Conservation (phyloP, 495 filamentous ascomycete genomes). For the Melanomma pulvis-pyrius region DNA sequence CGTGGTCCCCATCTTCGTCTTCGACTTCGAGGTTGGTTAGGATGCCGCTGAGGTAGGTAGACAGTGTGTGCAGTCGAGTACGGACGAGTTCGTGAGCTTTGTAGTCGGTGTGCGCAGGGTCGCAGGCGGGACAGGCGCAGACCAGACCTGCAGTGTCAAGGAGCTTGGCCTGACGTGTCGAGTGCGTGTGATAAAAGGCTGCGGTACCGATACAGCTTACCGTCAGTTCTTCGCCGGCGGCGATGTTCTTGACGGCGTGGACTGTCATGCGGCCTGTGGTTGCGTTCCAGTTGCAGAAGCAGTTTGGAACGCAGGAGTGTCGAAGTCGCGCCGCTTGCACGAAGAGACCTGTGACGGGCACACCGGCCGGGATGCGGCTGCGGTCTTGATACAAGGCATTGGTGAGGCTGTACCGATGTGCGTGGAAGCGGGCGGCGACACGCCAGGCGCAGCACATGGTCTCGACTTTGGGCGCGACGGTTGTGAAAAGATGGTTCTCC, state of each 20-base stretch:
- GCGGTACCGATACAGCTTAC: not conserved
- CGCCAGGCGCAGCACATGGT: not conserved
- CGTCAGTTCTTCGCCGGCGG: not conserved
- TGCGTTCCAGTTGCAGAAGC: not conserved
- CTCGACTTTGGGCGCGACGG: not conserved
- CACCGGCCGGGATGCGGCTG: not conserved
- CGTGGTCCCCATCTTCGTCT: not conserved
- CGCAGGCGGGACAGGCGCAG: not conserved
- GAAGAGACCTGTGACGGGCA: conserved; percentile 3
- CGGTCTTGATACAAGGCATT: not conserved
- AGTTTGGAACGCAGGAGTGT: not conserved
- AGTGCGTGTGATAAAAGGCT: not conserved
- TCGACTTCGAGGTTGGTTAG: not conserved
- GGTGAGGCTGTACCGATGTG: not conserved
- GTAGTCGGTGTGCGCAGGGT: not conserved
- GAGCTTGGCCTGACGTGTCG: not conserved
- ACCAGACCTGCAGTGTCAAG: not conserved
- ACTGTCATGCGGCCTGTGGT: not conserved
- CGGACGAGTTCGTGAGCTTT: not conserved
- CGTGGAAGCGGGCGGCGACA: not conserved
- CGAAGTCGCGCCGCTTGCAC: not conserved
- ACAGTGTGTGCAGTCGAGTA: not conserved
- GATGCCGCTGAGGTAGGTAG: not conserved
- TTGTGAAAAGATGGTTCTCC: not conserved
- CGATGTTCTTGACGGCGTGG: not conserved